Base-by-base conservation (phyloP, 331 rosid genomes). In the Acacia pycnantha region DNA sequence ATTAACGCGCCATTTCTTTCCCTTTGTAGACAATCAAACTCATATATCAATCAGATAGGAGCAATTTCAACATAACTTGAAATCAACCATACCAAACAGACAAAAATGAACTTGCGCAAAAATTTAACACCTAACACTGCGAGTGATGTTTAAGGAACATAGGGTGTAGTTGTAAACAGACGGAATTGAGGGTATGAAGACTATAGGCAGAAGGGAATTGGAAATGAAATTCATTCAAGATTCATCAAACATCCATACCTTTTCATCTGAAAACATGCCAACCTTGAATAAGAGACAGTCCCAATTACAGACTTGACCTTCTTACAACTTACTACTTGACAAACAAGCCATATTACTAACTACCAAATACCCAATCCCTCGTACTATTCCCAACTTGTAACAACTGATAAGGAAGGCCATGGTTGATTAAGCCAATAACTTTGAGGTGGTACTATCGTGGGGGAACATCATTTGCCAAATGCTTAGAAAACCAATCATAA, bases 21-120 rank as follows among this genome's bases (percentile, higher is more conserved):
- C 11, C n/a, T 31, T 65, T 11, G 19, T 29, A 65, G 41, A 14
- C 4, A 14, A 14, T 29, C 35, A 27, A 62, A 62, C 40, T 81
- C 70, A 6, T 6, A 16, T 16, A 66, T 18, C 47, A 35, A 33
- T 18, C 72, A 66, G 24, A 33, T 18, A 9, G 72, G 72, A 66
- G 47, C 3, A 33, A 33, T 65, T 64, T 62, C 40, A 64, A 13
- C 69, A 26, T 16, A 64, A 27, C 11, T 14, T 64, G 41, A 12
- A 31, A 31, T 65, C 71, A 58, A 65, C 59, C 78, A 82, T 50
- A 50, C 73, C 29, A 77, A 65, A 33, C 21, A 47, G 75, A 73
- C 53, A 77, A 40, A 44, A 33, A 47, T 66, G 47, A 66, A 56
- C 59, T 35, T 19, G 77, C 56, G 73, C 29, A 22, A 58, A 58